phyloP scores from a whole-genome alignment of 192 early-diverging fungal genomes.

The Backusella australiensis region DNA sequence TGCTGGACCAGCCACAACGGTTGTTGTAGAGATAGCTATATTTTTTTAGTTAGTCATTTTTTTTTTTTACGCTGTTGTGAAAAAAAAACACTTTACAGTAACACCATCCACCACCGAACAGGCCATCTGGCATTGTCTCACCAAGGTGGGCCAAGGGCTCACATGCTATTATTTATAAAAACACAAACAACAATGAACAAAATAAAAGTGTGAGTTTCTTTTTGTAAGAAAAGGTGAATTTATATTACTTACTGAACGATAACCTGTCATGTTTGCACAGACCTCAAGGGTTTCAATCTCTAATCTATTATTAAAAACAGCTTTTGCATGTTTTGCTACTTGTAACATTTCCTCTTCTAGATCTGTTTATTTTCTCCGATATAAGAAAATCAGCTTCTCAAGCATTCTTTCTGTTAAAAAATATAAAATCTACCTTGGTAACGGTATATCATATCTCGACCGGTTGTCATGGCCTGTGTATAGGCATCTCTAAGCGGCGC shows the following conservation, averaged over 20 bases:
- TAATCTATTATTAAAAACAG: slow-evolving; percentile 26
- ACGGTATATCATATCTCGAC: slow-evolving; percentile 25
- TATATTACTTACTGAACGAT: slow-evolving; percentile 16
- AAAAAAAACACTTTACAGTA: slow-evolving; percentile 18
- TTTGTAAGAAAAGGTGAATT: not conserved
- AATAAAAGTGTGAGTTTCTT: not conserved
- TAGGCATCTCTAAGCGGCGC: slow-evolving; percentile 31
- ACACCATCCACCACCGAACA: slow-evolving; percentile 21
- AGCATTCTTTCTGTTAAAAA: not conserved
- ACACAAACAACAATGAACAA: not conserved
- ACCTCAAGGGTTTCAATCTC: slow-evolving; percentile 10
- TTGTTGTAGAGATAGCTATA: slow-evolving; percentile 27
- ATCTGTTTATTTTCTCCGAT: slow-evolving; percentile 14
- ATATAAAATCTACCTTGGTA: slow-evolving; percentile 29
- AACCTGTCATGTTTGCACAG: slow-evolving; percentile 13
- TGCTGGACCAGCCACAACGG: slow-evolving; percentile 24
- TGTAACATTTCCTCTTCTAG: slow-evolving; percentile 22
- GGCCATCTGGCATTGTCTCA: slow-evolving; percentile 5
- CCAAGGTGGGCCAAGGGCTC: slow-evolving; percentile 6
- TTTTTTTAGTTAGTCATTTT: not conserved
- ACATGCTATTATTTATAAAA: not conserved
- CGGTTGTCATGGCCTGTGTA: slow-evolving; percentile 12
- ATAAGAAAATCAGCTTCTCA: not conserved
- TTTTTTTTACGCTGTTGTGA: not conserved
- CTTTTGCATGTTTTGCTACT: slow-evolving; percentile 10